Base-by-base conservation (phyloP, 139 green algal genomes). In the Chlorella sorokiniana region DNA sequence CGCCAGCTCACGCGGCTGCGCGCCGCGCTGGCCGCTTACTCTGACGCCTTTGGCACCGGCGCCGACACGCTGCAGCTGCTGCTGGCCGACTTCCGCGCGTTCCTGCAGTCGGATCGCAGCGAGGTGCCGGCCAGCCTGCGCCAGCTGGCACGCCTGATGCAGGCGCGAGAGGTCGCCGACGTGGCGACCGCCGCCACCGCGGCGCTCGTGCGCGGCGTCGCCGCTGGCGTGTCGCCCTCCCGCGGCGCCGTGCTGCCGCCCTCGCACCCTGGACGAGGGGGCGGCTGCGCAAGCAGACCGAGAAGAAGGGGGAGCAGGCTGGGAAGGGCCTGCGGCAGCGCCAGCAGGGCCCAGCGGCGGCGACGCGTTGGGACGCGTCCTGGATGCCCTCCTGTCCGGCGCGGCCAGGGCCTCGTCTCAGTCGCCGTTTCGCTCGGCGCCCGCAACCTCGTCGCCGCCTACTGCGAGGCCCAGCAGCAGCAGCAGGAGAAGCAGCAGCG, bases 361-460 rank as follows among this genome's bases (percentile, higher is more conserved):
- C 25, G 40, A 27, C 4, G 42, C 61, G 14, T 33, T 88, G 65
- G 85, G 84, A 35, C 75, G 83, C 22, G 22, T 92, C 0, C 35
- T 92, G 5, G 76, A 63, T 14, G 86, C 87, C 35, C 67, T 91
- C 42, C 78, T 84, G 8, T 90, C 76, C 62, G 59, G 0, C 64
- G 61, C 11, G 88, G 88, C 10, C 71, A 85, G 41, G 80, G 45
- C 71, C 74, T 92, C 0, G 83, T 92, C 62, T 85, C 81, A 3
- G 77, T 92, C 29, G 88, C 74, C 9, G 83, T 92, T 51, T 81
- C 77, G 41, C 68, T 92, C 54, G 88, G 81, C 3, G 86, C 80
- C 5, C 72, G 73, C 22, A 91, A 85, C 79, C 33, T 82, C 7
- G 84, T 85, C 10, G 45, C 44, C 0, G 70, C 72, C 14, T 83